Conservation (phyloP, 1,284 basidiomycete species). For the Melampsora allii-populina region DNA sequence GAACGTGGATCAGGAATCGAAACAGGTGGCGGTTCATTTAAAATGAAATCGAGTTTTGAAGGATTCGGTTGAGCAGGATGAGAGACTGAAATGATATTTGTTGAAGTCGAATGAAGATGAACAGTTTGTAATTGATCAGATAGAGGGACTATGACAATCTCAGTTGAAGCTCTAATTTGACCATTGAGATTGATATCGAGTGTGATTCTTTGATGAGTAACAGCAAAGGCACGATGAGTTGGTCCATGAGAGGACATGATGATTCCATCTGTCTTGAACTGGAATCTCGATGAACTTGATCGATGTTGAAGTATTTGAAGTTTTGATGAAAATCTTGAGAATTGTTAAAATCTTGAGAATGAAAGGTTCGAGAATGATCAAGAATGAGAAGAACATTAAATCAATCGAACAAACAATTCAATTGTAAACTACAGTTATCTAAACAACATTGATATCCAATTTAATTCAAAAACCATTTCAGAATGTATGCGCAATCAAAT, state of each 20-base stretch:
- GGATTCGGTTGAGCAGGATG: conserved; percentile 19
- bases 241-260: conserved; percentile 38
- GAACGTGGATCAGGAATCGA: conserved; percentile 41
- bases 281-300: background rate
- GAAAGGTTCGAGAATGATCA: background rate
- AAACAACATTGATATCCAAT: no score
- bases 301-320: background rate
- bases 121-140: conserved; percentile 71
- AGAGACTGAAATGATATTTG: conserved; percentile 45
- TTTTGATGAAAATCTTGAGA: background rate
- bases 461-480: no score
- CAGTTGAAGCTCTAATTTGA: conserved; percentile 72
- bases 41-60: conserved; percentile 1
- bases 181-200: conserved; percentile 83
- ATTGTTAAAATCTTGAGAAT: background rate
- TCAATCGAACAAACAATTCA: no score
- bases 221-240: conserved; percentile 46
- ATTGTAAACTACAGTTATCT: no score
- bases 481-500: no score
- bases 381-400: no score
- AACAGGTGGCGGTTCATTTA: conserved; percentile 20
- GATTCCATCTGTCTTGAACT: background rate
- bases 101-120: conserved; percentile 75
- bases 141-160: conserved; percentile 77
- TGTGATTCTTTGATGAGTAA: conserved; percentile 78